phyloP scores from a whole-genome alignment of 2,329 filamentous ascomycete species.

The Trichoderma sp. region DNA sequence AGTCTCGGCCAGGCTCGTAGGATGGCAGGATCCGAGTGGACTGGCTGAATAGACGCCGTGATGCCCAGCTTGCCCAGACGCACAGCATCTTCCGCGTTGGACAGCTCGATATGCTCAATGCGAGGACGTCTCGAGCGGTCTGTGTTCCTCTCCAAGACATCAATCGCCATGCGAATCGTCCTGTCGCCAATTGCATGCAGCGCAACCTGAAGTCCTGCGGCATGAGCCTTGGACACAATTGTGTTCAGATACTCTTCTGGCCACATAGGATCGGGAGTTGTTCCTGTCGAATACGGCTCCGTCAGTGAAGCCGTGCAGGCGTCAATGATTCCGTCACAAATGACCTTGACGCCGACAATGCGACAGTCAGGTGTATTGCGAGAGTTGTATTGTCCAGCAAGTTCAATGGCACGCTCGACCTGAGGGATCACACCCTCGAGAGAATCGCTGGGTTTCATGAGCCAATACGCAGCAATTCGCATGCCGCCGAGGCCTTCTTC shows the following conservation, averaged over 20 bases:
- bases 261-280: conserved; percentile 56
- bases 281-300: conserved; percentile 57
- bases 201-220: conserved; percentile 59
- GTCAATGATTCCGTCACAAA: conserved; percentile 66
- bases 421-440: conserved; percentile 46
- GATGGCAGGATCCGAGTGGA: conserved; percentile 62
- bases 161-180: conserved; percentile 58
- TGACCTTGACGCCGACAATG: conserved; percentile 64
- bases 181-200: conserved; percentile 67
- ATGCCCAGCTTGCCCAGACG: conserved; percentile 61
- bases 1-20: conserved; percentile 61
- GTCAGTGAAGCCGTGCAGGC: conserved; percentile 63
- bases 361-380: conserved; percentile 43
- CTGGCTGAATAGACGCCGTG: conserved; percentile 59
- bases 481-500: conserved; percentile 39
- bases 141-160: conserved; percentile 50
- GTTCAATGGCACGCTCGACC: conserved; percentile 51
- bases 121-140: conserved; percentile 55
- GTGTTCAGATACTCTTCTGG: conserved; percentile 50
- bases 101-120: conserved; percentile 66
- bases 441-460: conserved; percentile 50
- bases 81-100: conserved; percentile 54
- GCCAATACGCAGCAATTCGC: conserved; percentile 58
- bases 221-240: conserved; percentile 56
- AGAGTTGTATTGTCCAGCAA: conserved; percentile 40